A percentile compares a stretch with the other conserved stretches of the same genome.
phyloP scores from a whole-genome alignment of 139 green algal species.

The Closterium sp. region DNA sequence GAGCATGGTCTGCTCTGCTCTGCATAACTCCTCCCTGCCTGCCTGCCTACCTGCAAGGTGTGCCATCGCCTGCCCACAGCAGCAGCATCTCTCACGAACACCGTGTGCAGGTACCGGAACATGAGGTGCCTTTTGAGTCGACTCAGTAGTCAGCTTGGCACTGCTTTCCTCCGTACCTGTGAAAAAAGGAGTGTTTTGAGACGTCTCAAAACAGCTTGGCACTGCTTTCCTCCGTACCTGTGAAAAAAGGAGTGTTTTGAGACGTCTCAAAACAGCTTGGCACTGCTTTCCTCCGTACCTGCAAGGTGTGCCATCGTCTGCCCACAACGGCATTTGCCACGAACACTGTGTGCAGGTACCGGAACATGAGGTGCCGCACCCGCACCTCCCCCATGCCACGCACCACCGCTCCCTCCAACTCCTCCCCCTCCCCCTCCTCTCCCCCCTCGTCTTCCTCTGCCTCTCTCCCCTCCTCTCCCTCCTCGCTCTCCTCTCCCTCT shows the following conservation, averaged over 20 bases:
- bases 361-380: background rate
- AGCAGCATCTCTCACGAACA: conserved; percentile 22
- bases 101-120: background rate
- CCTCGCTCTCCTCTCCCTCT: conserved; percentile 21
- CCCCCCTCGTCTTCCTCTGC: background rate
- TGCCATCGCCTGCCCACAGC: conserved; percentile 12
- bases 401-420: background rate
- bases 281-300: background rate
- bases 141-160: too few relatives aligned
- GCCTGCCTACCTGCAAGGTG: conserved; percentile 2
- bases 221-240: too few relatives aligned
- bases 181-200: too few relatives aligned
- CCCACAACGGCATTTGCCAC: background rate
- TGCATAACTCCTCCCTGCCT: background rate
- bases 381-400: background rate
- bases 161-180: too few relatives aligned
- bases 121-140: too few relatives aligned
- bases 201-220: too few relatives aligned
- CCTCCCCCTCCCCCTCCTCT: background rate
- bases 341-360: conserved; percentile 22
- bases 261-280: too few relatives aligned
- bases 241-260: too few relatives aligned
- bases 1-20: too few relatives aligned
- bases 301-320: conserved; percentile 11
- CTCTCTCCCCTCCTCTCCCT: background rate